phyloP scores from a whole-genome alignment of 768 basidiomycete species.

The Mycena crocata region DNA sequence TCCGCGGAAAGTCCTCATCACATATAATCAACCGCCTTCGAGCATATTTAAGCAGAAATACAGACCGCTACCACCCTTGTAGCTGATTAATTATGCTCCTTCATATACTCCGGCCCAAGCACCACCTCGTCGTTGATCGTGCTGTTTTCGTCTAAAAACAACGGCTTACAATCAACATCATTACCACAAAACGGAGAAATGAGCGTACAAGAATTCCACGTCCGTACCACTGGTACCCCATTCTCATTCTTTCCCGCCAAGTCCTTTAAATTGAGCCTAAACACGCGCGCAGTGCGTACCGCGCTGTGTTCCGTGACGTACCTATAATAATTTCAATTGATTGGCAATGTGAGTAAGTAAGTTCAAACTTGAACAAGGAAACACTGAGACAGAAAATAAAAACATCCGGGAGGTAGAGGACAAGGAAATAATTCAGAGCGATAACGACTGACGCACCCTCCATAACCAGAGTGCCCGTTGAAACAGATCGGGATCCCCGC shows the following conservation, averaged over 20 bases:
- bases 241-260: neutral
- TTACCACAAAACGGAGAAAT: neutral
- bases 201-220: slow-evolving; percentile 35
- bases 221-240: slow-evolving; percentile 29
- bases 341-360: too few species aligned
- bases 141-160: slow-evolving; percentile 27
- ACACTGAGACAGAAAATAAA: too few species aligned
- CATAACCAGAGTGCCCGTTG: slow-evolving; percentile 36
- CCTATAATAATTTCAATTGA: too few species aligned
- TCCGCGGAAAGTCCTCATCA: too few species aligned
- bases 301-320: slow-evolving; percentile 29
- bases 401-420: too few species aligned
- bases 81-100: slow-evolving; percentile 15
- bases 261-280: slow-evolving; percentile 27
- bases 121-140: slow-evolving; percentile 30
- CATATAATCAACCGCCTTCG: too few species aligned
- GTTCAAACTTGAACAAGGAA: too few species aligned
- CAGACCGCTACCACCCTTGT: too few species aligned
- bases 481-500: slow-evolving; percentile 34
- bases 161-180: neutral
- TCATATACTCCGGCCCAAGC: slow-evolving; percentile 33
- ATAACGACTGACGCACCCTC: slow-evolving; percentile 35
- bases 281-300: slow-evolving; percentile 34
- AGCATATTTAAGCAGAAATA: too few species aligned
- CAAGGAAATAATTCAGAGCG: too few species aligned